Evolutionary conservation across 441 rosid genomes (phyloP), one percentile per base, ranked within the genome.

Genomic region (Erodium trifolium): DNA sequence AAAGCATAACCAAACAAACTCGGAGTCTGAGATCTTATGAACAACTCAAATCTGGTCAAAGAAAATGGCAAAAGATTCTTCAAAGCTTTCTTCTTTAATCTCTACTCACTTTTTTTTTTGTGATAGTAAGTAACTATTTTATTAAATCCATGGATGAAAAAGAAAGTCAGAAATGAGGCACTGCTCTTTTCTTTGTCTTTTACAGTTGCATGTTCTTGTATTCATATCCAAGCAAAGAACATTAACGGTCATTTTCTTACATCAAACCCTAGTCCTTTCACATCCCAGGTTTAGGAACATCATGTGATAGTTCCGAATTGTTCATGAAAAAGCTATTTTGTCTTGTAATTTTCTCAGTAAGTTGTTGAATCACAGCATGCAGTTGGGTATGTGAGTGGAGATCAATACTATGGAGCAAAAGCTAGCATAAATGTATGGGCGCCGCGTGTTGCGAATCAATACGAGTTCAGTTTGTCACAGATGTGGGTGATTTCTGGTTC

Each of bases 401-500:
- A 69, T 23, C 72, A 53, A 66, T 73, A 73, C 66, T 73, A 69
- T 2, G 77, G 77, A 55, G 77, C 77, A 35, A 73, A 69, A 27
- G 77, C 77, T 39, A 73, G 65, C 70, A 37, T 73, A 37, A 73
- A 69, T 17, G 77, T 73, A 11, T 73, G 77, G 77, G 77, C 77
- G 3, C 77, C 77, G 9, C 35, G 66, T 17, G 77, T 73, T 9
- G 60, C 67, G 5, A 57, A 69, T 39, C 62, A 41, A 69, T 66
- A 69, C 41, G 77, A 73, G 59, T 73, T 73, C 27, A 73, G 77
- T 37, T 67, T 73, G 23, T 73, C 77, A 8, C 77, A 73, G 8
- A 65, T 73, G 11, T 73, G 77, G 77, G 77, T 73, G 29, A 73
- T 73, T 59, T 73, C 77, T 31, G 77, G 77, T 8, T 69, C 77